Percentiles rank a stretch among this genome's conserved stretches.
Evolutionary conservation across 441 rosid genomes (phyloP).

Genomic region (Adansonia gregorii): DNA sequence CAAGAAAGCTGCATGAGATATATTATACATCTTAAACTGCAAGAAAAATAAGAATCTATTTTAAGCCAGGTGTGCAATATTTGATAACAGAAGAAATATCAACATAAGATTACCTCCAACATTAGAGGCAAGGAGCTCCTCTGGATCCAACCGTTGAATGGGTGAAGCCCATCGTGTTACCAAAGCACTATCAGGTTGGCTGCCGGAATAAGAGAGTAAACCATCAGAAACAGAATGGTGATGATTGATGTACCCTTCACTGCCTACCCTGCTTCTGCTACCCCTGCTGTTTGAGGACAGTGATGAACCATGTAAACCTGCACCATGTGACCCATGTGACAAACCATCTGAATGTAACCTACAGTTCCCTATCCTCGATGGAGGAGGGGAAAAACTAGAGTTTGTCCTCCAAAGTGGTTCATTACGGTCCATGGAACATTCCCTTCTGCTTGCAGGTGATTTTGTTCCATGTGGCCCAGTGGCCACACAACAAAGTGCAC

Average conservation of each 20-base stretch:
- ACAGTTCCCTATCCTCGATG: conserved; percentile 65
- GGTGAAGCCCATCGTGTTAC: conserved; percentile 74
- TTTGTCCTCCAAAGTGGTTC: conserved; percentile 78
- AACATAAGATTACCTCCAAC: conserved; percentile 48
- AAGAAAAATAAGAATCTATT: conserved; percentile 11
- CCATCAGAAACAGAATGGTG: conserved; percentile 78
- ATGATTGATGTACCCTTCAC: conserved; percentile 49
- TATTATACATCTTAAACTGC: neutral
- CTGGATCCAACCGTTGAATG: conserved; percentile 43
- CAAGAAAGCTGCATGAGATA: conserved; percentile 10
- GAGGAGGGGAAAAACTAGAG: conserved; percentile 82
- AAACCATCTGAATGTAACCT: conserved; percentile 56
- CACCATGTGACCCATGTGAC: conserved; percentile 41
- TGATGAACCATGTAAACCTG: conserved; percentile 44
- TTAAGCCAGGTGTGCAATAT: neutral
- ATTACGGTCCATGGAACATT: conserved; percentile 45
- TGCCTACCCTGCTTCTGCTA: conserved; percentile 59
- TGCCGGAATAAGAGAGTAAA: conserved; percentile 57
- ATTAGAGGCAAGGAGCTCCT: conserved; percentile 47
- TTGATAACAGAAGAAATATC: neutral
- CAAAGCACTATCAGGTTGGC: conserved; percentile 58
- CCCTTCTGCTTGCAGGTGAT: conserved; percentile 47
- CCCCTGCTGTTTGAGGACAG: conserved; percentile 49
- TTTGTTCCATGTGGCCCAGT: conserved; percentile 82
- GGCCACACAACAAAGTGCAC: conserved; percentile 97